Conservation (phyloP, 2,329 filamentous ascomycete genomes). For the Aureobasidium uvarum region DNA sequence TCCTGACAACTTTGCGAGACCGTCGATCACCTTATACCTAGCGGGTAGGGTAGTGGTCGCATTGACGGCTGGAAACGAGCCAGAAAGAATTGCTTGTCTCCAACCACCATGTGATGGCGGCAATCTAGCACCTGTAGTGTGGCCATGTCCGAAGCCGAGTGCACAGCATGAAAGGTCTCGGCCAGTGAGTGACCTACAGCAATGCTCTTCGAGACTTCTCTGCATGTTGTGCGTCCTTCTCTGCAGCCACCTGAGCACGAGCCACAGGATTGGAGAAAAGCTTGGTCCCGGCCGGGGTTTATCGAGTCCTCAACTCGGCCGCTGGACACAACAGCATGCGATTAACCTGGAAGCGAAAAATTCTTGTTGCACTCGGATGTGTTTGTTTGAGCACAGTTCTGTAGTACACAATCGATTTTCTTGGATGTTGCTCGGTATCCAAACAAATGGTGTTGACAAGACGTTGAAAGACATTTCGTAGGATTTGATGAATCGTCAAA, state of each 20-base stretch:
- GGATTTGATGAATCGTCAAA: background rate
- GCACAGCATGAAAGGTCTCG: background rate
- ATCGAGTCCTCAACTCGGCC: background rate
- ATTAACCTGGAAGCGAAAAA: background rate
- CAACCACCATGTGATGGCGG: background rate
- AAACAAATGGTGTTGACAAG: background rate
- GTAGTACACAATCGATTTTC: background rate
- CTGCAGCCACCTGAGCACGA: conserved; percentile 5
- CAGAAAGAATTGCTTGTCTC: background rate
- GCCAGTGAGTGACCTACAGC: conserved; percentile 14
- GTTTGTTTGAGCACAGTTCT: background rate
- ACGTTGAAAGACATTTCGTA: background rate
- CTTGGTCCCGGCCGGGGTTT: background rate
- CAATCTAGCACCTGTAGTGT: background rate
- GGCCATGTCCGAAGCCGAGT: background rate
- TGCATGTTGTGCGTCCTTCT: conserved; percentile 9
- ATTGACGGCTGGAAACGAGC: background rate
- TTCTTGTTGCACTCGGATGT: background rate
- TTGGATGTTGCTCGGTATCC: background rate
- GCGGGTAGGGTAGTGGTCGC: background rate
- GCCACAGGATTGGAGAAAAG: background rate
- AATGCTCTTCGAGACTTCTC: background rate
- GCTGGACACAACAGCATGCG: conserved; percentile 1
- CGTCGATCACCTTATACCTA: background rate
- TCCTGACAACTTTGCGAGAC: background rate